These are phyloP conservation scores for Geotrichum histeridarum DNA, from an alignment of 1,139 yeast genomes.

Conservation along the genomic window DNA sequence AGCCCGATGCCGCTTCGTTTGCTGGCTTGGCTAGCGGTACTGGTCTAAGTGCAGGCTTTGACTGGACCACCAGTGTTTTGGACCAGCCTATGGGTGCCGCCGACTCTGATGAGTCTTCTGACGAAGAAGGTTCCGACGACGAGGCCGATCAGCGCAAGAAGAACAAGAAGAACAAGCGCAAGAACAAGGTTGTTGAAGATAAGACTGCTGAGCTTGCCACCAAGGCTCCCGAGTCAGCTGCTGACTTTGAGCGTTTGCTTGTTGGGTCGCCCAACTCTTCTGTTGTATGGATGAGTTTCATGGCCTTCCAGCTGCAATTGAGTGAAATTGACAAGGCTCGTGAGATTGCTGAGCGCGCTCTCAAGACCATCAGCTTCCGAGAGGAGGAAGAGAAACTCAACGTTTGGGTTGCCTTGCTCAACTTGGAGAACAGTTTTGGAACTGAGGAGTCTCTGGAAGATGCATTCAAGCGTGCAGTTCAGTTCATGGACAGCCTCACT, in stretches of 20 bases:
- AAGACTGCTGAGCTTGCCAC: slow-evolving; percentile 78
- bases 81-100: slow-evolving; percentile 60
- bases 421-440: slow-evolving; percentile 92
- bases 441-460: slow-evolving; percentile 75
- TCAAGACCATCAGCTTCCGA: slow-evolving; percentile 81
- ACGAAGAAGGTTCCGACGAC: slow-evolving; percentile 43
- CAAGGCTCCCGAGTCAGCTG: slow-evolving; percentile 79
- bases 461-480: slow-evolving; percentile 75
- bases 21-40: slow-evolving; percentile 27
- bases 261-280: slow-evolving; percentile 93
- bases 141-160: slow-evolving; percentile 30
- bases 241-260: slow-evolving; percentile 85
- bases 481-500: slow-evolving; percentile 80
- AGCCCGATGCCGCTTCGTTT: slow-evolving; percentile 17
- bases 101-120: slow-evolving; percentile 42
- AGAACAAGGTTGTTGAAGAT: slow-evolving; percentile 56
- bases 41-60: slow-evolving; percentile 84
- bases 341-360: slow-evolving; percentile 86
- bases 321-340: slow-evolving; percentile 94
- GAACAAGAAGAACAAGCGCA: slow-evolving; percentile 38
- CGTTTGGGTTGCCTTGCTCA: slow-evolving; percentile 91
- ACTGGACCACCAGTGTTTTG: slow-evolving; percentile 87
- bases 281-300: slow-evolving; percentile 92
- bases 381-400: slow-evolving; percentile 92
- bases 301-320: slow-evolving; percentile 94